Evolutionary conservation across 257 asterid species (phyloP).

Genomic region (Ligustrum vulgare): DNA sequence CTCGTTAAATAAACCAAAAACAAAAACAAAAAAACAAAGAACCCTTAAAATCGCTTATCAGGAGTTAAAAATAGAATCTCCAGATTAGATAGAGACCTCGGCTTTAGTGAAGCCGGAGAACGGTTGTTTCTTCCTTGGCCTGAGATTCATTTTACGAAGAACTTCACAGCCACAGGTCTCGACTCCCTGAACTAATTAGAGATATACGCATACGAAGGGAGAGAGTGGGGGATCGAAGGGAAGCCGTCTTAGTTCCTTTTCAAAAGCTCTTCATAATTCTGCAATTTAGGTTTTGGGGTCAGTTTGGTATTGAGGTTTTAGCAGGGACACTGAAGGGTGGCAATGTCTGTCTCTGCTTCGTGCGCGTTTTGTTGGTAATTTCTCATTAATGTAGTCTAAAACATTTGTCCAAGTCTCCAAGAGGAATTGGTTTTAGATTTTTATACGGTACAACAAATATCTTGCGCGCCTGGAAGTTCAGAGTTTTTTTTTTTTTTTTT

Average conservation of each 20-base stretch:
- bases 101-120: conserved; percentile 64
- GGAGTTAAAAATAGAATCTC: not conserved
- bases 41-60: not conserved
- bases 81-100: conserved; percentile 46
- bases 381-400: too few relatives aligned
- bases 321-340: not conserved
- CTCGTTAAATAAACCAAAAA: not conserved
- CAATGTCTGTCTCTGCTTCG: not conserved
- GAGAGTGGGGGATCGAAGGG: not conserved
- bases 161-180: conserved; percentile 22
- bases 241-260: conserved; percentile 2
- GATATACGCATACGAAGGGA: not conserved
- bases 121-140: conserved; percentile 50
- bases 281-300: not conserved
- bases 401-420: too few relatives aligned
- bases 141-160: conserved; percentile 53
- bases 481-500: too few relatives aligned
- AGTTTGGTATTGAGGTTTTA: not conserved
- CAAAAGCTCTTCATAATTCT: not conserved
- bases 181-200: not conserved
- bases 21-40: not conserved
- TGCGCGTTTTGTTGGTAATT: not conserved
- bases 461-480: not conserved
- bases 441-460: not conserved
- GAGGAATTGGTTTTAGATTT: not conserved